Conservation (phyloP, 2,329 filamentous ascomycete genomes). For the Incumbomyces delicatus region DNA sequence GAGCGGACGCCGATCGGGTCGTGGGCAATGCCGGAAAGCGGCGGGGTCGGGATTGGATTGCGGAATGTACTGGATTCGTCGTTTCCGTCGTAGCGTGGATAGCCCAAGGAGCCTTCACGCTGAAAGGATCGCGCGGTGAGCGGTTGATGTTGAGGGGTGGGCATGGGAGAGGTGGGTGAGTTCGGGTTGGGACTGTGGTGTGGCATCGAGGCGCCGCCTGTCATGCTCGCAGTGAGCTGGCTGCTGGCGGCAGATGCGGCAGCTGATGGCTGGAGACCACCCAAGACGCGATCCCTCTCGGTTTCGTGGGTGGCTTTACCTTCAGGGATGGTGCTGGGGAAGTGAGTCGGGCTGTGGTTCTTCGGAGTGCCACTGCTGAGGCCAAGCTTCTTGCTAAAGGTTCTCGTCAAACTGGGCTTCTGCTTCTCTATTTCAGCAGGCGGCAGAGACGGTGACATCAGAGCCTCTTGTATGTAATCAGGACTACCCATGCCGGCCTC, state of each 20-base stretch:
- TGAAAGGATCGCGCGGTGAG: constrained; percentile 36
- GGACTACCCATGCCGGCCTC: constrained; percentile 21
- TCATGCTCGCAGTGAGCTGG: constrained; percentile 58
- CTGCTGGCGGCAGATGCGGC: constrained; percentile 61
- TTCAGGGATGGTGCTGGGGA: constrained; percentile 57
- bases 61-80: constrained; percentile 23
- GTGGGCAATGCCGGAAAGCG: background rate
- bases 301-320: constrained; percentile 45
- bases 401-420: constrained; percentile 52
- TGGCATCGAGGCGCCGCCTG: constrained; percentile 56
- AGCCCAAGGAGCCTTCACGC: constrained; percentile 23
- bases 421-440: constrained; percentile 32
- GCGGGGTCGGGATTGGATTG: background rate
- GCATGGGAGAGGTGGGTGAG: constrained; percentile 36
- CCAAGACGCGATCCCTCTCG: constrained; percentile 21
- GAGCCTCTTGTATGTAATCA: constrained; percentile 24
- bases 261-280: constrained; percentile 54
- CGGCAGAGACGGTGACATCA: constrained; percentile 25
- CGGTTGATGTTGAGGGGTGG: constrained; percentile 25
- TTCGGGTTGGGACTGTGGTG: constrained; percentile 34
- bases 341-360: constrained; percentile 58
- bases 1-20: constrained; percentile 4
- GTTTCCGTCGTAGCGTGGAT: constrained; percentile 30
- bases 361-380: constrained; percentile 64
- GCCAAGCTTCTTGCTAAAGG: constrained; percentile 64